phyloP scores from a whole-genome alignment of 768 basidiomycete genomes.

The Boletellus sp. region DNA sequence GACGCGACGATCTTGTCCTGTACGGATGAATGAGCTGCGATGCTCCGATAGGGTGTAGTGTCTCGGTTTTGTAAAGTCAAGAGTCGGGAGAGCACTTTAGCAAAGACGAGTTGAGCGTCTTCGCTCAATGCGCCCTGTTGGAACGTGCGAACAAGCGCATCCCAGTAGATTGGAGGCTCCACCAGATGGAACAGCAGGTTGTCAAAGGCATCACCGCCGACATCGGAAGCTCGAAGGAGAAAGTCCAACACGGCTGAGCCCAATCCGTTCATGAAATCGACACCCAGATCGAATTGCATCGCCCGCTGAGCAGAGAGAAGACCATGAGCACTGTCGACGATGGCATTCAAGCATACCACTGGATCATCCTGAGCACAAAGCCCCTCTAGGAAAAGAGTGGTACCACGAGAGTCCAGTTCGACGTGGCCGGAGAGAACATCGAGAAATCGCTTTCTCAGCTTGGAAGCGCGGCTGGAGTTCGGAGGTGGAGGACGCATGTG shows the following conservation, averaged over 20 bases:
- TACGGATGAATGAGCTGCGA: slow-evolving; percentile 31
- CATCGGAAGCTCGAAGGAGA: slow-evolving; percentile 35
- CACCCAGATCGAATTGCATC: slow-evolving; percentile 37
- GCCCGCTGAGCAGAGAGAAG: slow-evolving; percentile 36
- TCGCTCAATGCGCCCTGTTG: slow-evolving; percentile 30
- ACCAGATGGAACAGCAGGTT: slow-evolving; percentile 41
- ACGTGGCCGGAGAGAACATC: slow-evolving; percentile 29
- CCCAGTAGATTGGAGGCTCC: slow-evolving; percentile 53
- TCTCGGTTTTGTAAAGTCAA: slow-evolving; percentile 33
- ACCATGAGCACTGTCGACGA: slow-evolving; percentile 38
- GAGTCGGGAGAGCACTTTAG: slow-evolving; percentile 47
- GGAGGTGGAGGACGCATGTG: slow-evolving; percentile 1
- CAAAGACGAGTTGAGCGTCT: slow-evolving; percentile 39
- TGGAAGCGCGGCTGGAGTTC: slow-evolving; percentile 4
- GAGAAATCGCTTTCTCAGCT: slow-evolving; percentile 35
- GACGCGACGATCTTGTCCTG: slow-evolving; percentile 24
- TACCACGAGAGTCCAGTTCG: slow-evolving; percentile 19
- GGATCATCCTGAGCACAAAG: slow-evolving; percentile 42
- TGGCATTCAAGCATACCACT: slow-evolving; percentile 33
- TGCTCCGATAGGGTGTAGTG: slow-evolving; percentile 35
- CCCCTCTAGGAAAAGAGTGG: slow-evolving; percentile 42
- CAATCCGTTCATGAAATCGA: slow-evolving; percentile 41
- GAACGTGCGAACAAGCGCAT: slow-evolving; percentile 32
- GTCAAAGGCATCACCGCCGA: slow-evolving; percentile 41
- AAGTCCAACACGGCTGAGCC: slow-evolving; percentile 37